Conservation (phyloP, 768 basidiomycete species). For the Mycena sanguinolenta region DNA sequence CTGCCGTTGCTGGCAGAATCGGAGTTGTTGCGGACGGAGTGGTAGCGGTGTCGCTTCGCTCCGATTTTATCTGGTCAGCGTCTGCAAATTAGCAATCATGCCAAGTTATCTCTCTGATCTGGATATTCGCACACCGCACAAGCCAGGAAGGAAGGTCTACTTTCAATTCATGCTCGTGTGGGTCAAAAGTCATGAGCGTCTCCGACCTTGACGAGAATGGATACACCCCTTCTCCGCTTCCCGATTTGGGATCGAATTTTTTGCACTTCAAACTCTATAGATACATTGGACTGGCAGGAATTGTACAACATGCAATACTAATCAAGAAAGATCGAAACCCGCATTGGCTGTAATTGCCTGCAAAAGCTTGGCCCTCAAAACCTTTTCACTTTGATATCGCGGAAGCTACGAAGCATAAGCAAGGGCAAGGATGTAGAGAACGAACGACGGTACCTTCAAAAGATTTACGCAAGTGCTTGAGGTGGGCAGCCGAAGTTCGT, state of each 20-base stretch:
- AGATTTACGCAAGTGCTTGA: slow-evolving; percentile 94
- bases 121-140: too few species aligned
- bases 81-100: too few species aligned
- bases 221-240: too few species aligned
- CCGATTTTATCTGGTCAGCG: too few species aligned
- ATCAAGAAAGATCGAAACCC: slow-evolving; percentile 92
- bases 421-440: background rate
- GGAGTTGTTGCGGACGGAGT: too few species aligned
- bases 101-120: too few species aligned
- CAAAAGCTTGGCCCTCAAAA: slow-evolving; percentile 81
- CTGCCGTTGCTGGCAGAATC: too few species aligned
- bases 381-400: slow-evolving; percentile 71
- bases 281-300: slow-evolving; percentile 24
- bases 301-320: slow-evolving; percentile 16
- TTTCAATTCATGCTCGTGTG: too few species aligned
- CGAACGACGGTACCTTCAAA: slow-evolving; percentile 71
- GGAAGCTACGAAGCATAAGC: slow-evolving; percentile 66
- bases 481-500: slow-evolving; percentile 79
- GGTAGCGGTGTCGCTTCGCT: too few species aligned
- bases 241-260: background rate
- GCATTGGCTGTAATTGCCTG: slow-evolving; percentile 90
- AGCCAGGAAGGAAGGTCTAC: too few species aligned
- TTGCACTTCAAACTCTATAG: slow-evolving; percentile 15
- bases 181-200: too few species aligned
- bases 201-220: too few species aligned